Conservation (phyloP, 495 filamentous ascomycete species). For the Neurospora sp. region DNA sequence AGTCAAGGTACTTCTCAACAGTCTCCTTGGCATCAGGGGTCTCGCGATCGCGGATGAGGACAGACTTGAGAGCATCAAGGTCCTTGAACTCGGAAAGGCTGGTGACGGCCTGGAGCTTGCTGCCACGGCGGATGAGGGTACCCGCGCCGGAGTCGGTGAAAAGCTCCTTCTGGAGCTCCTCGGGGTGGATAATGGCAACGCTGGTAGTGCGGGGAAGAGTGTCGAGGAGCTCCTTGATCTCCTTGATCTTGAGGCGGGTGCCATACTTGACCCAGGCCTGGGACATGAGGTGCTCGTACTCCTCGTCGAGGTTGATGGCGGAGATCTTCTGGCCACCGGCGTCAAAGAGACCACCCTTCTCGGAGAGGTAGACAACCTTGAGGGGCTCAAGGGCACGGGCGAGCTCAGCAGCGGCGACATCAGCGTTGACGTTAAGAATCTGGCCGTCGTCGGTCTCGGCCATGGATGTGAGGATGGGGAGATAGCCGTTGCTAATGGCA, state of each 20-base stretch:
- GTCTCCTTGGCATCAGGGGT: conserved; percentile 73
- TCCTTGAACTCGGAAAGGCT: conserved; percentile 73
- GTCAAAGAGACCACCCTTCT: conserved; percentile 95
- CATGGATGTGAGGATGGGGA: conserved; percentile 95
- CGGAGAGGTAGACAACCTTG: conserved; percentile 96
- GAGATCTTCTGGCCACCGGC: conserved; percentile 94
- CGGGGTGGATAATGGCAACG: conserved; percentile 95
- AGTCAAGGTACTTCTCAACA: conserved; percentile 78
- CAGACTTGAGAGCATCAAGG: conserved; percentile 64
- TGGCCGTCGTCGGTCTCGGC: conserved; percentile 90
- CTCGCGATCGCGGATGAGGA: conserved; percentile 77
- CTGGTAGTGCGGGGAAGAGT: conserved; percentile 84
- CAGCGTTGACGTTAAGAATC: conserved; percentile 95
- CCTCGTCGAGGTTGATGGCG: conserved; percentile 94
- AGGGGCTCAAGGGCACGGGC: conserved; percentile 82
- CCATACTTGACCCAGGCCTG: conserved; percentile 96
- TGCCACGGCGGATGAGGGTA: conserved; percentile 86
- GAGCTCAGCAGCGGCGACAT: conserved; percentile 90
- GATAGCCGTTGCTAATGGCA: conserved; percentile 81
- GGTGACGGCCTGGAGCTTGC: conserved; percentile 72
- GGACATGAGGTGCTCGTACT: conserved; percentile 89
- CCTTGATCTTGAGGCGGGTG: conserved; percentile 94
- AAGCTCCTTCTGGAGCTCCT: conserved; percentile 87
- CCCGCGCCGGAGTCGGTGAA: conserved; percentile 96
- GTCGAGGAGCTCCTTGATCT: conserved; percentile 89